Conservation (phyloP, 306 rosid genomes). For the Nissolia schottii region DNA sequence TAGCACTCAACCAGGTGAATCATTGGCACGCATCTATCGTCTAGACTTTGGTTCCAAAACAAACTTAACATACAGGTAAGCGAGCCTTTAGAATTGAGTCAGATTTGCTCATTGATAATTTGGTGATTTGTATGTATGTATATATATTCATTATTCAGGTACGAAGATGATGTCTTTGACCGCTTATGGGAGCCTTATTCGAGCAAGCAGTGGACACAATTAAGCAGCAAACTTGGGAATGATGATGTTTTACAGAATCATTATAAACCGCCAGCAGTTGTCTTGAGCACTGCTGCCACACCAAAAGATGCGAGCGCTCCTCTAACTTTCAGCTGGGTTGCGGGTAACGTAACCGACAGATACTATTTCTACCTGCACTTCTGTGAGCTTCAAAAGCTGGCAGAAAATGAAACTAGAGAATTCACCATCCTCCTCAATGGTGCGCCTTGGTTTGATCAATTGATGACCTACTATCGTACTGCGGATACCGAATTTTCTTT, state of each 20-base stretch:
- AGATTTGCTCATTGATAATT: too few relatives aligned
- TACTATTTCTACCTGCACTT: slow-evolving; percentile 19
- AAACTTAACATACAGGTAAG: neutral
- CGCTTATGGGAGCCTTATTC: neutral
- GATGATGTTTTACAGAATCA: neutral
- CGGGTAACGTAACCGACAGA: neutral
- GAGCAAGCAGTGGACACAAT: neutral
- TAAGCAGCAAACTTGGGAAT: neutral
- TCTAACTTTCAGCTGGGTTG: neutral
- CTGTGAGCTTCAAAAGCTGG: slow-evolving; percentile 15
- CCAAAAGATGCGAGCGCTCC: neutral
- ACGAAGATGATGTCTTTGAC: neutral
- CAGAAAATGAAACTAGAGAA: slow-evolving; percentile 18
- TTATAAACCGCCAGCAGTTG: slow-evolving; percentile 6
- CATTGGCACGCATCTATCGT: neutral
- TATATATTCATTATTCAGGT: too few relatives aligned
- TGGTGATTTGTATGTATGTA: too few relatives aligned
- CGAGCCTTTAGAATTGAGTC: too few relatives aligned
- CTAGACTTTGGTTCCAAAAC: neutral
- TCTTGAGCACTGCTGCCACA: slow-evolving; percentile 12
- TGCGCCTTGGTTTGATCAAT: neutral
- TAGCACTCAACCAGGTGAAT: neutral
- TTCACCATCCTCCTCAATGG: slow-evolving; percentile 10
- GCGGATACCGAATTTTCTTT: accelerated
- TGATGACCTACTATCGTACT: neutral